Percentiles rank a stretch among this genome's conserved stretches.
Evolutionary conservation across 805 yeast species (phyloP).

Genomic region (Starmerella gropengiesseri): DNA sequence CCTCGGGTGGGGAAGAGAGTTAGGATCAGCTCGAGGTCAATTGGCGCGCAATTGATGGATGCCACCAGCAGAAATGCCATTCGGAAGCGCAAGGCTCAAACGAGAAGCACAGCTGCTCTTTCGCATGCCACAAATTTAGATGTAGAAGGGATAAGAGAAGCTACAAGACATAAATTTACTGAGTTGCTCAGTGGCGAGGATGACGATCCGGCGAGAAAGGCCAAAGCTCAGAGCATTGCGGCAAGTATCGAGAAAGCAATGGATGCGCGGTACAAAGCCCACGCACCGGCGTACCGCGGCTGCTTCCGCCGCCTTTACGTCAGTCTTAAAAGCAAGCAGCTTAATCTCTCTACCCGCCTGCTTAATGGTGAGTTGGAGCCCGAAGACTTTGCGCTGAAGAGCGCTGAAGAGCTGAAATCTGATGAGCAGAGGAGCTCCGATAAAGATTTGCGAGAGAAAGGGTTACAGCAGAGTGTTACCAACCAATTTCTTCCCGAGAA

Average conservation of each 20-base stretch:
- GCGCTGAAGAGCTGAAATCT: constrained; percentile 27
- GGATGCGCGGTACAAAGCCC: constrained; percentile 18
- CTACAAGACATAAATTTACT: constrained; percentile 15
- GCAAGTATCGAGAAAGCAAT: constrained; percentile 24
- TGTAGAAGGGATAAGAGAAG: constrained; percentile 14
- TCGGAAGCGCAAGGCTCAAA: constrained; percentile 9
- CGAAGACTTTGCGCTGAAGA: constrained; percentile 26
- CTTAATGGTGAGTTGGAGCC: constrained; percentile 25
- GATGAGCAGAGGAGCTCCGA: constrained; percentile 24
- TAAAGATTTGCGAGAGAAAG: constrained; percentile 24
- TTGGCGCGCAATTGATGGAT: neutral
- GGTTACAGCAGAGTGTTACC: constrained; percentile 25
- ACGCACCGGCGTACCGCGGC: constrained; percentile 23
- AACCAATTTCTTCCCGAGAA: constrained; percentile 27
- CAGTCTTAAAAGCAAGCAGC: constrained; percentile 25
- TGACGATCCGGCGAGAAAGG: neutral
- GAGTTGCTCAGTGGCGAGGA: constrained; percentile 14
- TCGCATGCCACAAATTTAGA: constrained; percentile 7
- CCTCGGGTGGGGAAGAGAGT: neutral
- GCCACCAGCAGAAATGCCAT: constrained; percentile 6
- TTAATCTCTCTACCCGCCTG: constrained; percentile 22
- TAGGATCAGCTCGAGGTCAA: neutral
- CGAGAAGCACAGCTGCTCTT: constrained; percentile 2
- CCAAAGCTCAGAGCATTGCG: constrained; percentile 18
- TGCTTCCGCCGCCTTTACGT: constrained; percentile 27